These are phyloP conservation scores for Triadica sebifera DNA, from an alignment of 345 rosid species.

Conservation along the genomic window DNA sequence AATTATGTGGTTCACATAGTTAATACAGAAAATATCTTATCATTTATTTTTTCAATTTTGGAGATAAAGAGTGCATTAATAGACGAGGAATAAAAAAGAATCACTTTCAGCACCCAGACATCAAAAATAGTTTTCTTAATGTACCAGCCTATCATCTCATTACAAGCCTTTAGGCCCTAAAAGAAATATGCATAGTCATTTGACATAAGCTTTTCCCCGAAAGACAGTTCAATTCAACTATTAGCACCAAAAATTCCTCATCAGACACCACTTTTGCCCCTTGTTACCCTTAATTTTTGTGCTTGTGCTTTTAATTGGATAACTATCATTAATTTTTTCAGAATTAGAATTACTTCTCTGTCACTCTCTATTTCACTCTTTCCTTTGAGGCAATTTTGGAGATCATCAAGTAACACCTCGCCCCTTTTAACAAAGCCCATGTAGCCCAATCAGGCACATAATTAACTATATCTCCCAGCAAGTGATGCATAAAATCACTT, in stretches of 20 bases:
- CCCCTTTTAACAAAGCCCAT: neutral
- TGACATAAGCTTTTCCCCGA: neutral
- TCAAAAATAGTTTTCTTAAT: neutral
- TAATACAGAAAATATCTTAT: neutral
- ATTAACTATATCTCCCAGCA: neutral
- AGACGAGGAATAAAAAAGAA: neutral
- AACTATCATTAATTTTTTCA: neutral
- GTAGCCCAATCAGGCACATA: neutral
- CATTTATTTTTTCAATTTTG: too few relatives aligned
- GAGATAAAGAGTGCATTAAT: too few relatives aligned
- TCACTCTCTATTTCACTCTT: neutral
- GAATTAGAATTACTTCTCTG: neutral
- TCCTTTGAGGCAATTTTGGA: neutral
- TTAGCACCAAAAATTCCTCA: neutral
- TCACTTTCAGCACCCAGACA: neutral
- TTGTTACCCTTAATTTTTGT: neutral
- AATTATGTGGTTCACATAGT: neutral
- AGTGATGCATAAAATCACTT: neutral
- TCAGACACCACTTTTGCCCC: neutral
- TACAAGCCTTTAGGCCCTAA: neutral
- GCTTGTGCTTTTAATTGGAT: neutral
- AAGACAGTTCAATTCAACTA: neutral
- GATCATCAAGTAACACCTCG: neutral
- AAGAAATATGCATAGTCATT: too few relatives aligned
- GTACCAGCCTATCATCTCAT: neutral